These are phyloP conservation scores for Schizophyllum commune DNA, from an alignment of 1,284 basidiomycete species.

Conservation along the genomic window DNA sequence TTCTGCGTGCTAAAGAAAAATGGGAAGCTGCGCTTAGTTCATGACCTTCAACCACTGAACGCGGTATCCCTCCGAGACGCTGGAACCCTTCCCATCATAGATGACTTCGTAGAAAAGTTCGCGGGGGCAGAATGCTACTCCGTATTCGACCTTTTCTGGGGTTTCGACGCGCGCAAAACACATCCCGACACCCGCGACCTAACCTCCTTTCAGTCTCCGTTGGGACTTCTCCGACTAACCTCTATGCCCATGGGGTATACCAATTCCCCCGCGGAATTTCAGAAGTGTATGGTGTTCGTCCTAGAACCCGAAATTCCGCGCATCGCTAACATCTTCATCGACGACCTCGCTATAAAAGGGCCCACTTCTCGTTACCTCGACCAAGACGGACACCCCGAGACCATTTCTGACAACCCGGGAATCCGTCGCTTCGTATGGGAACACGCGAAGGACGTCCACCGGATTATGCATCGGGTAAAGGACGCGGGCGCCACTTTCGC, in stretches of 20 bases:
- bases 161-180: conserved; percentile 19
- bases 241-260: conserved; percentile 28
- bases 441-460: conserved; percentile 9
- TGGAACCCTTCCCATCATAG: conserved; percentile 22
- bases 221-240: conserved; percentile 23
- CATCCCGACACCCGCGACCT: conserved; percentile 18
- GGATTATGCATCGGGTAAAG: not conserved
- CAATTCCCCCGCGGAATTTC: conserved; percentile 27
- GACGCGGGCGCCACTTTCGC: conserved; percentile 15
- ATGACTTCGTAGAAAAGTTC: conserved; percentile 25
- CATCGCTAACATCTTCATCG: conserved; percentile 21
- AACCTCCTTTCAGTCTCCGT: conserved; percentile 23
- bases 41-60: conserved; percentile 23
- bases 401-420: conserved; percentile 13
- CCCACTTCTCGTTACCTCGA: conserved; percentile 19
- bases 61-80: conserved; percentile 22
- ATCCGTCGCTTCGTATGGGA: conserved; percentile 17
- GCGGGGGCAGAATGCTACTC: conserved; percentile 17
- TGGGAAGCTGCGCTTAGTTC: conserved; percentile 22
- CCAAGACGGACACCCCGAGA: conserved; percentile 19
- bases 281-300: conserved; percentile 27
- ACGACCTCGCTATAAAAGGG: conserved; percentile 26
- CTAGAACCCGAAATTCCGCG: conserved; percentile 25
- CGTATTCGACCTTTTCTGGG: conserved; percentile 25
- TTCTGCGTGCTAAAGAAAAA: conserved; percentile 34